These are phyloP conservation scores for Taphrina betulina DNA, from an alignment of 1,139 yeast genomes.

Conservation along the genomic window DNA sequence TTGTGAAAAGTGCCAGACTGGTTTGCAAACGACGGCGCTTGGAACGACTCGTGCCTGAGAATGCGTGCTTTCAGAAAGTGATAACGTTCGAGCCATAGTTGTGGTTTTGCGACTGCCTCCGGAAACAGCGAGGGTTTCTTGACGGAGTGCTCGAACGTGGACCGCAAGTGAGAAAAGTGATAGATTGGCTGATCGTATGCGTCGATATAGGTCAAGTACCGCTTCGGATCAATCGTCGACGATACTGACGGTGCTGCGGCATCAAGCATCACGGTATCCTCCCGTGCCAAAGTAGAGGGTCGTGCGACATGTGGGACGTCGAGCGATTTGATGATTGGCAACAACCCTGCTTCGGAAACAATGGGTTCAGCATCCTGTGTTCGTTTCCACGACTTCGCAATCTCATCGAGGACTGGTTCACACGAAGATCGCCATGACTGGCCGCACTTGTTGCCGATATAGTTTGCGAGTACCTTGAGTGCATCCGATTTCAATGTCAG, in stretches of 20 bases:
- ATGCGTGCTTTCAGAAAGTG: slow-evolving; percentile 66
- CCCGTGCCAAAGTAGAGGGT: slow-evolving; percentile 28
- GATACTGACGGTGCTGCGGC: slow-evolving; percentile 3
- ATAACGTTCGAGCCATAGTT: slow-evolving; percentile 50
- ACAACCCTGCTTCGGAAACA: slow-evolving; percentile 29
- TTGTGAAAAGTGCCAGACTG: slow-evolving; percentile 47
- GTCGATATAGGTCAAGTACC: slow-evolving; percentile 50
- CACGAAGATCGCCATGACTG: slow-evolving; percentile 78
- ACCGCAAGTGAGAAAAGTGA: slow-evolving; percentile 62
- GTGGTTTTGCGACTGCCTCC: slow-evolving; percentile 38
- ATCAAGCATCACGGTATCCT: slow-evolving; percentile 15
- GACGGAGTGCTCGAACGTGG: slow-evolving; percentile 53
- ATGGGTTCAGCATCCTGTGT: slow-evolving; percentile 34
- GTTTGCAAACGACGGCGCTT: slow-evolving; percentile 48
- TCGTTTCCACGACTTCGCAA: slow-evolving; percentile 75
- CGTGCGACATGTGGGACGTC: slow-evolving; percentile 32
- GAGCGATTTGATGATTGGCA: slow-evolving; percentile 32
- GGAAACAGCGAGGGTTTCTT: slow-evolving; percentile 38
- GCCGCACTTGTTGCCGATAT: slow-evolving; percentile 74
- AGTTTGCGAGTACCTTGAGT: slow-evolving; percentile 65
- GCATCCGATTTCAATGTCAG: slow-evolving; percentile 87
- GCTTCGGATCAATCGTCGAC: slow-evolving; percentile 16
- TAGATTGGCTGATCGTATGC: slow-evolving; percentile 67
- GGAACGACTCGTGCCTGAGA: slow-evolving; percentile 72
- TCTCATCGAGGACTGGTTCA: slow-evolving; percentile 68